phyloP scores from a whole-genome alignment of 164 flowering plant genomes.

The Magnolia changhungtana region DNA sequence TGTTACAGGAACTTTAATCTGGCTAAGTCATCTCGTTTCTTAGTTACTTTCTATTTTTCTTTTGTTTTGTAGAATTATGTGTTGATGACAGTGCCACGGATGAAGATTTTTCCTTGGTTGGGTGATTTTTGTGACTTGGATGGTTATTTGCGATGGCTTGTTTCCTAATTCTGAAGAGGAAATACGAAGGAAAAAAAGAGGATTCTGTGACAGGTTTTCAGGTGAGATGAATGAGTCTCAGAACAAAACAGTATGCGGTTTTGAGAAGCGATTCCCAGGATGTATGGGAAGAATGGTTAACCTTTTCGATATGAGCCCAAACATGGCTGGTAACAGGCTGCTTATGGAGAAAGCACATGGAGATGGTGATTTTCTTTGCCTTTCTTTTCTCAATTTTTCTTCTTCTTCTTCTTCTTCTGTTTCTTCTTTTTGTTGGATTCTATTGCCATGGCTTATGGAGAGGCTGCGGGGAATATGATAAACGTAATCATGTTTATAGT shows the following conservation, averaged over 20 bases:
- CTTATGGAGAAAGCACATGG: constrained; percentile 61
- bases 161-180: too few species aligned
- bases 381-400: background rate
- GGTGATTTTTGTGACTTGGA: too few species aligned
- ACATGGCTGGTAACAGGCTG: constrained; percentile 45
- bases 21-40: too few species aligned
- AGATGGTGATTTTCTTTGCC: constrained; percentile 40
- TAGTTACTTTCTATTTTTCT: too few species aligned
- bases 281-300: constrained; percentile 86
- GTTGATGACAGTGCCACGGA: too few species aligned
- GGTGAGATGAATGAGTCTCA: background rate
- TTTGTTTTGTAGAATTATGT: too few species aligned
- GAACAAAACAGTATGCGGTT: background rate
- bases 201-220: too few species aligned
- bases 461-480: background rate
- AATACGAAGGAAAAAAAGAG: too few species aligned
- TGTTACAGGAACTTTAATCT: too few species aligned
- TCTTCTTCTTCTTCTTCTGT: background rate
- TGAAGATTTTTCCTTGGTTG: too few species aligned
- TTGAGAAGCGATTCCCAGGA: constrained; percentile 59
- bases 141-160: too few species aligned
- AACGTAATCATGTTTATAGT: background rate
- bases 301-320: constrained; percentile 60
- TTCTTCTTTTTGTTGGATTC: too few species aligned
- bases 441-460: background rate